Evolutionary conservation across 495 filamentous ascomycete genomes (phyloP).

Genomic region (Bombardia bombarda): DNA sequence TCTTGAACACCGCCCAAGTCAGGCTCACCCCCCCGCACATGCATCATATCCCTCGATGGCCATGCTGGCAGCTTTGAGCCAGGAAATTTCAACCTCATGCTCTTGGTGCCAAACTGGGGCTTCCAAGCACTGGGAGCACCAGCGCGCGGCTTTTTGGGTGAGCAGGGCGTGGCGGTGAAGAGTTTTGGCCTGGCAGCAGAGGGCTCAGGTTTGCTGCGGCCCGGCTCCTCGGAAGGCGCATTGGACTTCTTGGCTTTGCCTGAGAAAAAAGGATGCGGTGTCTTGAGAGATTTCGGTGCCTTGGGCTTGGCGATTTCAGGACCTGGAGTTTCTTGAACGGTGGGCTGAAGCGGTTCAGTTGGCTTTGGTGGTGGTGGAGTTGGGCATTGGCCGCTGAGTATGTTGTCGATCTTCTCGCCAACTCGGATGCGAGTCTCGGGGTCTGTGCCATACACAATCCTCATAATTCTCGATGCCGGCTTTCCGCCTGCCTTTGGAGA

Average conservation of each 20-base stretch:
- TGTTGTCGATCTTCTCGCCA: conserved; percentile 24
- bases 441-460: conserved; percentile 28
- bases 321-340: conserved; percentile 6
- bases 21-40: conserved; percentile 42
- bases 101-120: conserved; percentile 26
- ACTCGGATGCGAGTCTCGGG: conserved; percentile 22
- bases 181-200: conserved; percentile 16
- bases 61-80: conserved; percentile 57
- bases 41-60: conserved; percentile 58
- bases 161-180: conserved; percentile 28
- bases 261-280: conserved; percentile 77
- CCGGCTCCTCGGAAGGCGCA: conserved; percentile 8
- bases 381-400: conserved; percentile 16
- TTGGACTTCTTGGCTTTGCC: conserved; percentile 30
- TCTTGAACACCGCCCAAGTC: not conserved
- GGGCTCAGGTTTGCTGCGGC: not conserved
- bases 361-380: conserved; percentile 8
- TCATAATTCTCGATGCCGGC: conserved; percentile 16
- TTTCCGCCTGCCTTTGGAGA: conserved; percentile 5
- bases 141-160: conserved; percentile 19
- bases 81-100: conserved; percentile 41
- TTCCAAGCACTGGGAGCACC: conserved; percentile 10
- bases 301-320: not conserved
- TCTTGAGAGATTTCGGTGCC: conserved; percentile 32
- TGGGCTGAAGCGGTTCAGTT: conserved; percentile 4